Evolutionary conservation across 805 yeast species (phyloP), one percentile per base, ranked within the genome.

Genomic region (Martiniozyma abietophila): DNA sequence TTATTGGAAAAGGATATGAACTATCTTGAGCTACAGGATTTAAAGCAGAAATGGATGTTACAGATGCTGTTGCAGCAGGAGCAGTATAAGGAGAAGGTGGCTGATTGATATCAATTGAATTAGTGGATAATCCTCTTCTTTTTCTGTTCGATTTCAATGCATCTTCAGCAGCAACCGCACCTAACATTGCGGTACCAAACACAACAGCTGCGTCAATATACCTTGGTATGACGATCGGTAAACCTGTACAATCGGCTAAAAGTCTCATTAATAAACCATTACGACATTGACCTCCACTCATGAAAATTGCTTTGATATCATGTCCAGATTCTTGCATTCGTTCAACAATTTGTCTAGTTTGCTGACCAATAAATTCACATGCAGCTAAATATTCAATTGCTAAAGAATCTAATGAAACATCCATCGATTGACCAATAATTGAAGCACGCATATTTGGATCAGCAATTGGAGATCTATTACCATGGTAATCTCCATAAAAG

Each of bases 131-230:
- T 18, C 10, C 18, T 10, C 15, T 31, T 16, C 14, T 23, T 19
- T 20, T 29, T 17, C n/a, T 31, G 10, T 39, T 39, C n/a, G 45
- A 58, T 62, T 28, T 51, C 39, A 36, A 69, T 10, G 70, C 68
- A 41, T 71, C 76, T 45, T 79, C 77, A 8, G 92, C 85, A 3
- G 97, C 97, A 42, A 78, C 85, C 2, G 97, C 96, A 25, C 97
- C 98, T 41, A 92, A 67, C 53, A 92, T 64, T 0, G 98, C 97
- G 4, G 96, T 72, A 17, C 98, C 98, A 53, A 89, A 82, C 3
- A 92, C 97, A 25, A 92, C 98, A 2, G 96, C 94, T 1, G 96
- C 92, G 53, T 89, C 97, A 49, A 89, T 86, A 58, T 92, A 88
- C 50, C 89, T 71, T 31, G 98, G 98, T 43, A 89, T 84, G 31